These are phyloP conservation scores for Rhizoctonia solani DNA, from an alignment of 1,284 basidiomycete genomes.

Conservation along the genomic window DNA sequence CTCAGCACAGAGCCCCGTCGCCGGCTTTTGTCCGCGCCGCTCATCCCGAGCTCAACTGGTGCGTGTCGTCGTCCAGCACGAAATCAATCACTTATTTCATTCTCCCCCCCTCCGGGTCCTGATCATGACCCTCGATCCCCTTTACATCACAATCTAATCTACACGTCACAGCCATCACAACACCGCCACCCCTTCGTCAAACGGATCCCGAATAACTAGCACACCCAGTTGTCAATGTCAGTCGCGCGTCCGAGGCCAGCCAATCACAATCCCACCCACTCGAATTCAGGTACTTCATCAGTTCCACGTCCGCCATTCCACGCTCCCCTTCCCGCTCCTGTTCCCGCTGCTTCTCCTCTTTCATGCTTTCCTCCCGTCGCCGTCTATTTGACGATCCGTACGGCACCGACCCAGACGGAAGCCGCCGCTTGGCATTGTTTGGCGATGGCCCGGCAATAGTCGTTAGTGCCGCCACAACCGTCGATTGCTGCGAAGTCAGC, in stretches of 20 bases:
- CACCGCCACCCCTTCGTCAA: conserved; percentile 26
- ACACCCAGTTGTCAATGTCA: background rate
- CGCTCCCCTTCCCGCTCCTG: conserved; percentile 9
- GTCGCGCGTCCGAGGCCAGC: background rate
- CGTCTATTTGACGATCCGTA: conserved; percentile 27
- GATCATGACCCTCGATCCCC: background rate
- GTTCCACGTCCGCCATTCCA: conserved; percentile 22
- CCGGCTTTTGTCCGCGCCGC: no score
- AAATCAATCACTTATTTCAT: no score
- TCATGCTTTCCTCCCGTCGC: conserved; percentile 15
- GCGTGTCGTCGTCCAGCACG: background rate
- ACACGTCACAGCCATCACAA: conserved; percentile 13
- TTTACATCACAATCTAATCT: background rate
- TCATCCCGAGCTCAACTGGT: no score
- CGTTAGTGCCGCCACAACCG: background rate
- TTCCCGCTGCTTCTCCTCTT: conserved; percentile 13
- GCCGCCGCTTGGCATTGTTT: conserved; percentile 15
- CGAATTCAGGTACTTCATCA: conserved; percentile 31
- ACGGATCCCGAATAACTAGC: conserved; percentile 25
- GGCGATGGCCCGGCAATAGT: conserved; percentile 7
- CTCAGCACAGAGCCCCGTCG: conserved; percentile 9
- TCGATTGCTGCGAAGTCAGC: no score
- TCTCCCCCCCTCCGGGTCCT: conserved; percentile 1
- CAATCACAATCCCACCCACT: background rate
- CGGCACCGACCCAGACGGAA: conserved; percentile 9